Evolutionary conservation across 176 grass and related monocot species (phyloP), one percentile per base, ranked within the genome.

Genomic region (Thinopyrum elongatum): DNA sequence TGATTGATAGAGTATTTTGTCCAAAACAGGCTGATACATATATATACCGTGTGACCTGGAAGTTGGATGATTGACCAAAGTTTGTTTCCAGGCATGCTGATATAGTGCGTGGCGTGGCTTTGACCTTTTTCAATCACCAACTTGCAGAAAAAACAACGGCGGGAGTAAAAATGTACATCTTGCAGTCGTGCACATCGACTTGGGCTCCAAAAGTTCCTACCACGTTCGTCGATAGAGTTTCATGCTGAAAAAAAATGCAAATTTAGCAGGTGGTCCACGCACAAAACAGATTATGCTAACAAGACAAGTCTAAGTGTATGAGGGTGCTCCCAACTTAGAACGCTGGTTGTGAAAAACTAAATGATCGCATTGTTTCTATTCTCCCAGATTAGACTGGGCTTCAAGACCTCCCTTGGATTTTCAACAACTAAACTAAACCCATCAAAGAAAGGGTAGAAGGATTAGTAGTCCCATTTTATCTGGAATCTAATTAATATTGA

Each of bases 141-240:
- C 60, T 89, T 74, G 84, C 60, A 83, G 83, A 82, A 26, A 77
- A 25, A 10, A 53, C 78, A 62, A 70, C 41, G 4, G 73, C 41
- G 26, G 86, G 89, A 36, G 85, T 67, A 47, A 98, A 88, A 26
- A 95, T 84, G 84, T 89, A 98, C 84, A 95, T 87, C 68, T 90
- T 92, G 90, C 86, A 87, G 85, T 95, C 96, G 67, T 98, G 96
- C 67, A 84, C 79, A 53, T 89, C 84, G 3, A 98, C 84, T 77
- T 92, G 71, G 16, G 90, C 71, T 39, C 82, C 88, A 28, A 95
- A 91, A 84, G 76, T 88, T 90, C 79, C 89, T 1, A 82, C 5
- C 0, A 83, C 81, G 69, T 92, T 91, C 15, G 47, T 88, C 29
- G 79, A 41, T 30, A 95, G 34, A 22, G 83, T 95, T 58, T 90